These are phyloP conservation scores for Ustilago trichophora DNA, from an alignment of 1,284 basidiomycete species.

Conservation along the genomic window DNA sequence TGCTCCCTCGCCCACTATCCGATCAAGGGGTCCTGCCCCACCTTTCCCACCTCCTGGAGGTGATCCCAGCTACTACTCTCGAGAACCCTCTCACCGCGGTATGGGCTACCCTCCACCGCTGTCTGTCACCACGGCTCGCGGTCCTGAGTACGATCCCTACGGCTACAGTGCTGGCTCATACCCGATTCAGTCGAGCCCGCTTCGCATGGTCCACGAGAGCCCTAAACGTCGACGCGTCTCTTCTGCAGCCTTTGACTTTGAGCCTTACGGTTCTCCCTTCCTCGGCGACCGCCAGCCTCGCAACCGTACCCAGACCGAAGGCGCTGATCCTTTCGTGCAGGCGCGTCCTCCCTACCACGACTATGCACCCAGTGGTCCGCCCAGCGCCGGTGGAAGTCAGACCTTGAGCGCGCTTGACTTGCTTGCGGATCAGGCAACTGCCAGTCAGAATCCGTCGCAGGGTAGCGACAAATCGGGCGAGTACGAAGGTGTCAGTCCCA, in stretches of 20 bases:
- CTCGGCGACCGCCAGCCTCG: slow-evolving; percentile 38
- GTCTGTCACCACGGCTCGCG: slow-evolving; percentile 22
- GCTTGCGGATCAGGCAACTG: slow-evolving; percentile 65
- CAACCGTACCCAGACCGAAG: slow-evolving; percentile 47
- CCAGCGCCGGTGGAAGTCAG: slow-evolving; percentile 32
- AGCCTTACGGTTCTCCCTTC: slow-evolving; percentile 47
- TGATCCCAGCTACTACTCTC: slow-evolving; percentile 23
- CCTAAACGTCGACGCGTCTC: slow-evolving; percentile 63
- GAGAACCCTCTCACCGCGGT: slow-evolving; percentile 27
- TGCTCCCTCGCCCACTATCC: slow-evolving; percentile 32
- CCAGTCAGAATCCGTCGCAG: slow-evolving; percentile 59
- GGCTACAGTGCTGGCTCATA: slow-evolving; percentile 24
- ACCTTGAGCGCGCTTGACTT: slow-evolving; percentile 62
- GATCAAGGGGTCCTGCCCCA: slow-evolving; percentile 14
- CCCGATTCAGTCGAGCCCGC: slow-evolving; percentile 37
- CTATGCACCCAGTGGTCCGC: slow-evolving; percentile 27
- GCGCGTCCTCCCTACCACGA: slow-evolving; percentile 21
- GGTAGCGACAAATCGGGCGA: slow-evolving; percentile 52
- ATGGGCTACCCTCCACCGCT: slow-evolving; percentile 34
- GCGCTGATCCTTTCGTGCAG: slow-evolving; percentile 41
- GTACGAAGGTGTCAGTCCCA: slow-evolving; percentile 45
- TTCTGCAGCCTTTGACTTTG: slow-evolving; percentile 47
- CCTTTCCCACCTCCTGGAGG: slow-evolving; percentile 16
- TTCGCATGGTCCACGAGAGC: slow-evolving; percentile 52
- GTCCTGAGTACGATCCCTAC: slow-evolving; percentile 29